A percentile compares a stretch with the other conserved stretches of the same genome.
These are phyloP conservation scores for Chrysosporium queenslandicum DNA, from an alignment of 2,329 filamentous ascomycete species.

Conservation along the genomic window DNA sequence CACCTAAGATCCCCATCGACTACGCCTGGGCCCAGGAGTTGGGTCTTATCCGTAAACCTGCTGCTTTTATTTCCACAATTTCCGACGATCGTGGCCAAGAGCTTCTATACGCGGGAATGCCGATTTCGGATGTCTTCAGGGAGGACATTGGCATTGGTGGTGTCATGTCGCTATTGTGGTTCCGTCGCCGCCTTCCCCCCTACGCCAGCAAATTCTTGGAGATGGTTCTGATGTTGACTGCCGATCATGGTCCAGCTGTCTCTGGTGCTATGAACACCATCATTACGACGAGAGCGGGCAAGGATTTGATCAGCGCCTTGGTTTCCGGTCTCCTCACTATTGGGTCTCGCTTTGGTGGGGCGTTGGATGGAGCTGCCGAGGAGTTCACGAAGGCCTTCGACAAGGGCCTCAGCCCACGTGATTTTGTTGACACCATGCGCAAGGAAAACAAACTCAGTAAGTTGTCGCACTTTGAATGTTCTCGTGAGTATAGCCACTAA, in stretches of 20 bases:
- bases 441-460: slow-evolving; percentile 98
- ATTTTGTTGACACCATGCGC: slow-evolving; percentile 97
- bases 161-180: slow-evolving; percentile 99
- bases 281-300: slow-evolving; percentile 97
- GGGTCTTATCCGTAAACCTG: slow-evolving; percentile 97
- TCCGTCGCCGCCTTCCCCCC: slow-evolving; percentile 89
- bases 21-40: slow-evolving; percentile 99
- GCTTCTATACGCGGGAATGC: slow-evolving; percentile 96
- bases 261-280: slow-evolving; percentile 99
- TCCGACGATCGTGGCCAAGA: slow-evolving; percentile 99
- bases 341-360: slow-evolving; percentile 95
- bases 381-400: slow-evolving; percentile 98
- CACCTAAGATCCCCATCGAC: slow-evolving; percentile 98
- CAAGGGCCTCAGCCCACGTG: slow-evolving; percentile 94
- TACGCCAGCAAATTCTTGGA: slow-evolving; percentile 99
- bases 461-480: slow-evolving; percentile 23
- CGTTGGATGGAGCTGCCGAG: slow-evolving; percentile 91
- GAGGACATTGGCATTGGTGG: slow-evolving; percentile 98
- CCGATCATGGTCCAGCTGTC: slow-evolving; percentile 96
- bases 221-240: slow-evolving; percentile 99
- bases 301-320: slow-evolving; percentile 91
- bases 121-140: slow-evolving; percentile 98
- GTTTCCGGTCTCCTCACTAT: slow-evolving; percentile 97
- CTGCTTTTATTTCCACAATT: slow-evolving; percentile 99
- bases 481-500: slow-evolving; percentile 14